phyloP scores from a whole-genome alignment of 2,329 filamentous ascomycete genomes.

The Pseudocercospora vitis region DNA sequence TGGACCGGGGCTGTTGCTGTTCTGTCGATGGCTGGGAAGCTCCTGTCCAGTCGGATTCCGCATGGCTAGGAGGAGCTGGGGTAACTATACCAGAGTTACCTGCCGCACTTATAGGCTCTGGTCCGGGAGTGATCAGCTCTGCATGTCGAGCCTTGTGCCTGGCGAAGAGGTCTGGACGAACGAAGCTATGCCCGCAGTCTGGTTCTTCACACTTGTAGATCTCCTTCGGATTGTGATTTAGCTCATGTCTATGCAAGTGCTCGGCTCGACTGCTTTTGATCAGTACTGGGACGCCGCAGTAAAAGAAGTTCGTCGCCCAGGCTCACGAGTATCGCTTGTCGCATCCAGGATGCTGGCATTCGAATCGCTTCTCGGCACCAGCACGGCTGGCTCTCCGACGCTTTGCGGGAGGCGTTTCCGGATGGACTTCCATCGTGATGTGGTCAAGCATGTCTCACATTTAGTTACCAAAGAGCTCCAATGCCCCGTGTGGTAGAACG shows the following conservation, averaged over 20 bases:
- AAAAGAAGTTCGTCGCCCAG: not conserved
- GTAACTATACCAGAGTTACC: not conserved
- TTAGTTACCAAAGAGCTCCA: not conserved
- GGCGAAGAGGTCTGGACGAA: conserved; percentile 84
- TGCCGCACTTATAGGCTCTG: conserved; percentile 43
- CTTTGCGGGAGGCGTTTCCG: conserved; percentile 21
- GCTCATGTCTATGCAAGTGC: conserved; percentile 88
- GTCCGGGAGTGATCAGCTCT: conserved; percentile 51
- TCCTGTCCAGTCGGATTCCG: not conserved
- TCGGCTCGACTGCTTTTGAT: conserved; percentile 62
- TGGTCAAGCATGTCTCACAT: conserved; percentile 1
- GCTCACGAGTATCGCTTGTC: conserved; percentile 80
- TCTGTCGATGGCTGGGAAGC: not conserved
- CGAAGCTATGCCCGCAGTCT: conserved; percentile 86
- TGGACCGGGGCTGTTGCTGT: not conserved
- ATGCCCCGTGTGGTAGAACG: not conserved
- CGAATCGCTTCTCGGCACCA: conserved; percentile 67
- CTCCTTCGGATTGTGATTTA: conserved; percentile 91
- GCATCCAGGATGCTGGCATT: conserved; percentile 77
- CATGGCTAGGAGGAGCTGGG: not conserved
- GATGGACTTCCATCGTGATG: conserved; percentile 10
- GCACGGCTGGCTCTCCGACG: conserved; percentile 66
- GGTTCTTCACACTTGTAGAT: conserved; percentile 89
- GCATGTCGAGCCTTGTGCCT: conserved; percentile 50
- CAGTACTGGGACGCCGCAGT: not conserved